Evolutionary conservation across 139 green algal species (phyloP), one percentile per base, ranked within the genome.

Genomic region (Chlorella sp.): DNA sequence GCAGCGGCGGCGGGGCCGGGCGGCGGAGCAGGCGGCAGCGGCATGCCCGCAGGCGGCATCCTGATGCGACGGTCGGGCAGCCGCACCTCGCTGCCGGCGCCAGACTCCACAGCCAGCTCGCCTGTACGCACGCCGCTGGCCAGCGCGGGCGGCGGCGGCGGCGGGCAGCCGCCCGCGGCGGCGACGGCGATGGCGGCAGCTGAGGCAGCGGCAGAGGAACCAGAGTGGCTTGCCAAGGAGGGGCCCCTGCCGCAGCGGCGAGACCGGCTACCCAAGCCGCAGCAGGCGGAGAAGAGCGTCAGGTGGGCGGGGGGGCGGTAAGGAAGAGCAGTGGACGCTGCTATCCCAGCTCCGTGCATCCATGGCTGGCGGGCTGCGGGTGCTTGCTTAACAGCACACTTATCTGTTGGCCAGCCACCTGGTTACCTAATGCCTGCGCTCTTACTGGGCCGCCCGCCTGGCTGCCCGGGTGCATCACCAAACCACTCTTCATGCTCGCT

Each of bases 201-300:
- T 22, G 48, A 53, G 28, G n/a, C 0, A 34, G 30, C 32, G 28
- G 36, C 12, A 32, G 37, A 34, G 18, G 68, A 89, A n/a, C 91
- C 91, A 18, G 57, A 18, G 0, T 94, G 92, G 88, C n/a, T 94
- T 24, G 34, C 53, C 22, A 42, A 64, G 61, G 93, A 93, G 84
- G 26, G 86, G 75, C 87, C 88, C 73, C 77, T 42, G 48, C 79
- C 86, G 11, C 32, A 42, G 68, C 89, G 95, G 40, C 90, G 95
- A 14, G 69, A 89, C 21, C 48, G 71, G n/a, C 91, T 97, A 88
- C 95, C 95, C 11, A 61, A 87, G n/a, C 96, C 96, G 2, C 48
- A 88, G 73, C 91, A 98, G 88, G 76, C 92, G 86, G 96, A 98
- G 90, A 96, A 96, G 87, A 94, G 83, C 68, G 93, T 98, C 48